These are phyloP conservation scores for Cornus kousa DNA, from an alignment of 148 eudicot genomes.

Conservation along the genomic window DNA sequence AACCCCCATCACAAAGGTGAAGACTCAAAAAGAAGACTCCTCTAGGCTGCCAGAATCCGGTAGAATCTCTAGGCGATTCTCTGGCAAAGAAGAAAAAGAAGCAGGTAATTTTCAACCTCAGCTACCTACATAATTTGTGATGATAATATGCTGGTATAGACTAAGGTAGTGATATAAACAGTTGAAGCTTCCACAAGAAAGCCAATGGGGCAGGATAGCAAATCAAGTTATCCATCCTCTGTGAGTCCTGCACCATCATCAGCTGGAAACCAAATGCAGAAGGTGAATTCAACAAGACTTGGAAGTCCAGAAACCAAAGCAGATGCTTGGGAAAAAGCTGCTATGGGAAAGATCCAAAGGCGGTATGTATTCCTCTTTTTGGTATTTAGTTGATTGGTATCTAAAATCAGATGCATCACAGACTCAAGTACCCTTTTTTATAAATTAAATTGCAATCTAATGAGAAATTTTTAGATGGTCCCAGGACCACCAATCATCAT, in stretches of 20 bases:
- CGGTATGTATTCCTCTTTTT: constrained; percentile 25
- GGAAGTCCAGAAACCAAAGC: constrained; percentile 37
- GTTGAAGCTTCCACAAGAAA: constrained; percentile 31
- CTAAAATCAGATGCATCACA: background rate
- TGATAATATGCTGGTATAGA: background rate
- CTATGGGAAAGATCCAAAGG: constrained; percentile 54
- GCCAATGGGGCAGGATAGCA: constrained; percentile 5
- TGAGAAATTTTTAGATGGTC: no score
- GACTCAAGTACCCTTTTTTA: no score
- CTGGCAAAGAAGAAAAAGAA: constrained; percentile 20
- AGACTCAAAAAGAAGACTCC: constrained; percentile 29
- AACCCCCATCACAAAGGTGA: constrained; percentile 11
- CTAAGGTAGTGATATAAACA: background rate
- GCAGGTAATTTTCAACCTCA: constrained; percentile 20
- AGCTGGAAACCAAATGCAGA: constrained; percentile 21
- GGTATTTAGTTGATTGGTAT: background rate
- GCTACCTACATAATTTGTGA: background rate
- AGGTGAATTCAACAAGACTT: constrained; percentile 14
- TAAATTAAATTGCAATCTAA: no score
- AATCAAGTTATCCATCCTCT: constrained; percentile 9
- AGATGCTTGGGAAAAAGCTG: constrained; percentile 70
- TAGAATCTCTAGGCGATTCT: constrained; percentile 20
- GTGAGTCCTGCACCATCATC: background rate
- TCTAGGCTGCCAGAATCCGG: constrained; percentile 18
- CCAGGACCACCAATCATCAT: no score